Evolutionary conservation across 2,329 filamentous ascomycete species (phyloP).

Genomic region (Aspergillus sp.): DNA sequence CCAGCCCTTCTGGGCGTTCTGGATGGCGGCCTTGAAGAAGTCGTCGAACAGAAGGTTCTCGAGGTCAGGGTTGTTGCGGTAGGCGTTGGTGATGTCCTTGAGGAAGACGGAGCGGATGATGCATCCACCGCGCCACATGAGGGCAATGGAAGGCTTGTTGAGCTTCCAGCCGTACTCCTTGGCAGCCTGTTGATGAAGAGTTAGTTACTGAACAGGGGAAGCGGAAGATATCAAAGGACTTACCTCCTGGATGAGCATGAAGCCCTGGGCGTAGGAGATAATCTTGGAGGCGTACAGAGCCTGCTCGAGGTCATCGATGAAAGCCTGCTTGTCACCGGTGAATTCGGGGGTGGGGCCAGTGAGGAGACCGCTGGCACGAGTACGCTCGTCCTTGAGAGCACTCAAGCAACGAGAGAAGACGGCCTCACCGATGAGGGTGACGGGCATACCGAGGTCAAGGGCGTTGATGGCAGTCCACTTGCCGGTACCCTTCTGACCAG

Average conservation of each 20-base stretch:
- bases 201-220: neutral
- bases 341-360: conserved; percentile 74
- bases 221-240: conserved; percentile 26
- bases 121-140: conserved; percentile 99
- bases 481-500: conserved; percentile 98
- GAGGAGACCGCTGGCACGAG: conserved; percentile 73
- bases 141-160: conserved; percentile 98
- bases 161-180: conserved; percentile 97
- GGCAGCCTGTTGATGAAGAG: conserved; percentile 61
- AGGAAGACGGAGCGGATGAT: conserved; percentile 99
- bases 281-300: conserved; percentile 99
- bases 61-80: conserved; percentile 88
- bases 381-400: conserved; percentile 89
- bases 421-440: conserved; percentile 95
- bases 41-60: conserved; percentile 98
- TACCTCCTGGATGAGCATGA: conserved; percentile 99
- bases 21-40: conserved; percentile 99
- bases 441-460: conserved; percentile 95
- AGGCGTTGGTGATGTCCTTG: conserved; percentile 97
- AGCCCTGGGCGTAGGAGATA: conserved; percentile 98
- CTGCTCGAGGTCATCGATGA: conserved; percentile 97
- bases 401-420: conserved; percentile 94
- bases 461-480: conserved; percentile 99
- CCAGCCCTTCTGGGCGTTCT: conserved; percentile 91
- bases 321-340: conserved; percentile 83